These are phyloP conservation scores for Phytophthora nicotianae DNA, from an alignment of 352 stramenopile species.

Conservation along the genomic window DNA sequence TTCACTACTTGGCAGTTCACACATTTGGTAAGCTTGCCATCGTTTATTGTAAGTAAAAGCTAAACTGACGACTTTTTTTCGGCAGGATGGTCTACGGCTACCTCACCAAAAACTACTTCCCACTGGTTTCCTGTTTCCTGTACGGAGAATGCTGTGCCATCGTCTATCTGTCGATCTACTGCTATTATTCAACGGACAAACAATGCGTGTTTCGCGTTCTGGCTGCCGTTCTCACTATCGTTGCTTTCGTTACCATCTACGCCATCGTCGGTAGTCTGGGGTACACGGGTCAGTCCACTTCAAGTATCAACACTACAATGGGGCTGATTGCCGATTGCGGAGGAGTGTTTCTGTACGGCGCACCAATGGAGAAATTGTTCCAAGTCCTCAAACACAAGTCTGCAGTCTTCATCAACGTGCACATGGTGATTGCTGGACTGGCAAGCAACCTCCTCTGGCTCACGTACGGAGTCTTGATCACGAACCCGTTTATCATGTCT, in stretches of 20 bases:
- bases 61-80: not conserved
- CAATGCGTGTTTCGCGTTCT: slow-evolving; percentile 27
- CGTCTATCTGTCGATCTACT: slow-evolving; percentile 54
- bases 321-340: slow-evolving; percentile 31
- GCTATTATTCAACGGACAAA: slow-evolving; percentile 39
- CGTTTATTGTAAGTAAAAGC: not conserved
- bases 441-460: slow-evolving; percentile 53
- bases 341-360: slow-evolving; percentile 36
- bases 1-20: slow-evolving; percentile 43
- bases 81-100: slow-evolving; percentile 32
- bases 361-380: slow-evolving; percentile 47
- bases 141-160: slow-evolving; percentile 35
- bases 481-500: slow-evolving; percentile 29
- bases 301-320: slow-evolving; percentile 28
- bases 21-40: slow-evolving; percentile 43
- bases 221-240: slow-evolving; percentile 7
- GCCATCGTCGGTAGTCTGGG: slow-evolving; percentile 34
- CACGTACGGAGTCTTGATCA: slow-evolving; percentile 37
- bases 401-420: slow-evolving; percentile 42
- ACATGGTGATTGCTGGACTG: slow-evolving; percentile 48
- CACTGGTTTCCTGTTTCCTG: slow-evolving; percentile 40
- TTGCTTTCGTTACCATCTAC: slow-evolving; percentile 39
- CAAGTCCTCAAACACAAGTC: slow-evolving; percentile 48
- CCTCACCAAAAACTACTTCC: slow-evolving; percentile 43
- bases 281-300: slow-evolving; percentile 32